A percentile compares a stretch with the other conserved stretches of the same genome.
phyloP scores from a whole-genome alignment of 2,329 filamentous ascomycete species.

The Penicillium sumatraense region DNA sequence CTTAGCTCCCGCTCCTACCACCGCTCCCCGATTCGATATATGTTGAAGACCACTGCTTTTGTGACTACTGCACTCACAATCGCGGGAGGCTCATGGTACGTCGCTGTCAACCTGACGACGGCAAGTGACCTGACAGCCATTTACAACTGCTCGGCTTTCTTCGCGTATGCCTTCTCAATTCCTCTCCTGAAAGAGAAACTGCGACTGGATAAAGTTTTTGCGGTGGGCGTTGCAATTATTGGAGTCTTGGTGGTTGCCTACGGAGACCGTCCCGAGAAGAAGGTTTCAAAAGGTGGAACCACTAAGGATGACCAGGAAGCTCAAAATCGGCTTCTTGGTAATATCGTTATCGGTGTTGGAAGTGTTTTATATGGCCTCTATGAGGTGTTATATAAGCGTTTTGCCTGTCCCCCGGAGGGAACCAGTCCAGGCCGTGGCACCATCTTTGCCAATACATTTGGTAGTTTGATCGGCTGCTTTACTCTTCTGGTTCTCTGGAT shows the following conservation, averaged over 20 bases:
- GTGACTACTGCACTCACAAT: conserved; percentile 86
- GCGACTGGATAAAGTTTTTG: conserved; percentile 80
- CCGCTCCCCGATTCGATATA: conserved; percentile 68
- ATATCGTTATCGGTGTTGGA: conserved; percentile 87
- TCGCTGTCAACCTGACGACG: conserved; percentile 91
- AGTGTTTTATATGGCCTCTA: conserved; percentile 95
- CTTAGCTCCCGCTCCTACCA: conserved; percentile 50
- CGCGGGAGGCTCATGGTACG: conserved; percentile 92
- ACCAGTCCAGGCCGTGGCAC: conserved; percentile 84
- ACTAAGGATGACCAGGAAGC: conserved; percentile 52
- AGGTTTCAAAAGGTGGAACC: conserved; percentile 44
- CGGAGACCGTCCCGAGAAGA: conserved; percentile 70
- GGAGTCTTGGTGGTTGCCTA: conserved; percentile 97
- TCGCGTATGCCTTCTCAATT: conserved; percentile 96
- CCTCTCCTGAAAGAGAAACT: conserved; percentile 85
- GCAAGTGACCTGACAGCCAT: conserved; percentile 95
- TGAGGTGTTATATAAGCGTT: conserved; percentile 93
- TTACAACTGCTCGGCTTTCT: conserved; percentile 99
- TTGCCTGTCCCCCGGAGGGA: conserved; percentile 90
- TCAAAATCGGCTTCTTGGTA: conserved; percentile 76
- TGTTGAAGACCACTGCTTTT: conserved; percentile 77
- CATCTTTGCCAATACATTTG: conserved; percentile 93
- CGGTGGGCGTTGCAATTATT: conserved; percentile 82
- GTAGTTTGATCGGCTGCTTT: conserved; percentile 82
- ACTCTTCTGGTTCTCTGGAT: conserved; percentile 90